phyloP scores from a whole-genome alignment of 2,329 filamentous ascomycete genomes.

The Colletotrichum sp. region DNA sequence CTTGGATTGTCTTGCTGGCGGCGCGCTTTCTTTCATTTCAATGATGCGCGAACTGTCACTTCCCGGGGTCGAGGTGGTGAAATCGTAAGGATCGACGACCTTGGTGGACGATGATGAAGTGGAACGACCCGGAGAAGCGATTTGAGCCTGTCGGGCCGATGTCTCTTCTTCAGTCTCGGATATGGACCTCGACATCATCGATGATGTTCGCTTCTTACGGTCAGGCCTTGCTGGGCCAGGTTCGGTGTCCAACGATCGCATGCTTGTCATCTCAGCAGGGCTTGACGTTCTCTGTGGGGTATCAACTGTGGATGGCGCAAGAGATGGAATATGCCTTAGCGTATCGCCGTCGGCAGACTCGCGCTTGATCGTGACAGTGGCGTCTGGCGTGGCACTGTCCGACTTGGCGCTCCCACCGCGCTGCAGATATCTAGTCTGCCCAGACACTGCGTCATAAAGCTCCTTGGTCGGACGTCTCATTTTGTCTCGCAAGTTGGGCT shows the following conservation, averaged over 20 bases:
- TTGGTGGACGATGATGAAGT: neutral
- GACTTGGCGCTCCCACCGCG: slow-evolving; percentile 34
- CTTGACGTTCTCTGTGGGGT: neutral
- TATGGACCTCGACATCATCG: slow-evolving; percentile 22
- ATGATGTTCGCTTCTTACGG: slow-evolving; percentile 45
- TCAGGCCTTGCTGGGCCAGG: slow-evolving; percentile 40
- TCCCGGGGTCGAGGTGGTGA: slow-evolving; percentile 51
- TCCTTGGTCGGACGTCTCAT: slow-evolving; percentile 83
- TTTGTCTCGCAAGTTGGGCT: slow-evolving; percentile 81
- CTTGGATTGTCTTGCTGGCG: slow-evolving; percentile 34
- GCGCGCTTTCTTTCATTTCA: slow-evolving; percentile 30
- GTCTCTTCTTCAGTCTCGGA: slow-evolving; percentile 9
- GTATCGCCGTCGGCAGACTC: slow-evolving; percentile 34
- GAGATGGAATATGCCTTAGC: slow-evolving; percentile 33
- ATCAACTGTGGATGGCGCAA: neutral
- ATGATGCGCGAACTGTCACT: slow-evolving; percentile 20
- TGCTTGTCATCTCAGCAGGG: slow-evolving; percentile 48
- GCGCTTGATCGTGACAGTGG: slow-evolving; percentile 33
- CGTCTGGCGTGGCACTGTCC: slow-evolving; percentile 40
- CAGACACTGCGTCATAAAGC: slow-evolving; percentile 74
- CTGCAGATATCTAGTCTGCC: slow-evolving; percentile 57
- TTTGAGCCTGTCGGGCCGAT: neutral
- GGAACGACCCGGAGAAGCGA: neutral
- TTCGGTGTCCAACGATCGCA: slow-evolving; percentile 29
- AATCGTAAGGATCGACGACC: slow-evolving; percentile 58